Percentiles rank a stretch among this genome's conserved stretches.
Conservation (phyloP, 1,284 basidiomycete species). For the Leccinum pallidistipes region DNA sequence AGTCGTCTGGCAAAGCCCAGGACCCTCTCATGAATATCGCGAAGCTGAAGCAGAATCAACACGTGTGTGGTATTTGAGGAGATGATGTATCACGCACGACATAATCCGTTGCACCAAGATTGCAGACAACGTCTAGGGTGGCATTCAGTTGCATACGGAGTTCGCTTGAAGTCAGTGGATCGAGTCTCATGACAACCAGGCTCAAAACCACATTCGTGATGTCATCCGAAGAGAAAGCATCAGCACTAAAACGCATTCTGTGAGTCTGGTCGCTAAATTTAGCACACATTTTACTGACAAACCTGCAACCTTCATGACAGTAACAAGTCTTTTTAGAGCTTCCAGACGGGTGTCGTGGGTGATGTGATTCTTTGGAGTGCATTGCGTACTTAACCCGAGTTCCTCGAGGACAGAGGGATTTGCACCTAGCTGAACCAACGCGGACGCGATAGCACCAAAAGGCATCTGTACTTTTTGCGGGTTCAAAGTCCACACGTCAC, state of each 20-base stretch:
- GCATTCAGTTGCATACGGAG: constrained; percentile 46
- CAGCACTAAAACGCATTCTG: constrained; percentile 31
- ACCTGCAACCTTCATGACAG: constrained; percentile 45
- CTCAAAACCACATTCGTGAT: constrained; percentile 49
- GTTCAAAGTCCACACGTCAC: constrained; percentile 23
- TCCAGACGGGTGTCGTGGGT: constrained; percentile 26
- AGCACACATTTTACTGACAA: constrained; percentile 38
- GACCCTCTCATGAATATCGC: constrained; percentile 45
- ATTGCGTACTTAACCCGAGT: constrained; percentile 14
- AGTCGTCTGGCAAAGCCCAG: constrained; percentile 39
- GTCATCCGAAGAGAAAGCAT: constrained; percentile 40
- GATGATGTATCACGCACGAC: constrained; percentile 32
- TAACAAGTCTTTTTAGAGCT: constrained; percentile 43
- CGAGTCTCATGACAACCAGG: constrained; percentile 57
- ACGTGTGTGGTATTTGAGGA: not conserved
- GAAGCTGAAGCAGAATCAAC: constrained; percentile 42
- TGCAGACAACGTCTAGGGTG: constrained; percentile 48
- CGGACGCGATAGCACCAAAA: constrained; percentile 18
- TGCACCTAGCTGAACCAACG: constrained; percentile 30
- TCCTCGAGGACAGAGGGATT: constrained; percentile 16
- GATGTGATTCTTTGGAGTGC: constrained; percentile 6
- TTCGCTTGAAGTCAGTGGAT: constrained; percentile 45
- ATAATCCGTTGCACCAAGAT: constrained; percentile 32
- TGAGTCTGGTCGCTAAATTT: constrained; percentile 5
- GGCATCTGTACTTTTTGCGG: constrained; percentile 14